These are phyloP conservation scores for Cardiospermum halicacabum DNA, from an alignment of 345 rosid species.

Conservation along the genomic window DNA sequence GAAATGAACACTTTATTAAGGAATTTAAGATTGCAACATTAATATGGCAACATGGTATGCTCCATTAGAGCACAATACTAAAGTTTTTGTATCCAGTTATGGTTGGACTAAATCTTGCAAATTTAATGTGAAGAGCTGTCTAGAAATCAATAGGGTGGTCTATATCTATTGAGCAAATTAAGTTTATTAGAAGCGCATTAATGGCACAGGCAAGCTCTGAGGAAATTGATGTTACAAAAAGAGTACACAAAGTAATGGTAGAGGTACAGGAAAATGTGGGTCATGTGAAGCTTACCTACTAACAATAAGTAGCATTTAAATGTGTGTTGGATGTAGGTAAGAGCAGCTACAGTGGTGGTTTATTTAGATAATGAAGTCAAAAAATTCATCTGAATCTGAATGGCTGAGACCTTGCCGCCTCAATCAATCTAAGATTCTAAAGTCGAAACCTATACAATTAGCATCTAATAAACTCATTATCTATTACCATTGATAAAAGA, in stretches of 20 bases:
- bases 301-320: conserved; percentile 43
- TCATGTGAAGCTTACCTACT: conserved; percentile 37
- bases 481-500: conserved; percentile 3
- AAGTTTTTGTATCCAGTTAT: not conserved
- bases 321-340: conserved; percentile 23
- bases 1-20: not conserved
- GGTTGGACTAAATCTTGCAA: not conserved
- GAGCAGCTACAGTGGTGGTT: conserved; percentile 7
- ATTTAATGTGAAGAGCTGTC: not conserved
- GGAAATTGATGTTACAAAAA: not conserved
- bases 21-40: not conserved
- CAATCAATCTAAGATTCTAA: not conserved
- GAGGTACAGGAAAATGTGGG: not conserved
- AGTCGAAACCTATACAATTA: conserved; percentile 4
- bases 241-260: not conserved
- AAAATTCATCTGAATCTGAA: conserved; percentile 1
- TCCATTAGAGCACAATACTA: not conserved
- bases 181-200: not conserved
- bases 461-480: too few relatives aligned
- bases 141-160: not conserved
- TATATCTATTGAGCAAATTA: not conserved
- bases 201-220: not conserved
- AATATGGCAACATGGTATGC: not conserved
- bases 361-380: not conserved
- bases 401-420: conserved; percentile 2